Conservation (phyloP, 257 asterid species). For the Perilla frutescens region DNA sequence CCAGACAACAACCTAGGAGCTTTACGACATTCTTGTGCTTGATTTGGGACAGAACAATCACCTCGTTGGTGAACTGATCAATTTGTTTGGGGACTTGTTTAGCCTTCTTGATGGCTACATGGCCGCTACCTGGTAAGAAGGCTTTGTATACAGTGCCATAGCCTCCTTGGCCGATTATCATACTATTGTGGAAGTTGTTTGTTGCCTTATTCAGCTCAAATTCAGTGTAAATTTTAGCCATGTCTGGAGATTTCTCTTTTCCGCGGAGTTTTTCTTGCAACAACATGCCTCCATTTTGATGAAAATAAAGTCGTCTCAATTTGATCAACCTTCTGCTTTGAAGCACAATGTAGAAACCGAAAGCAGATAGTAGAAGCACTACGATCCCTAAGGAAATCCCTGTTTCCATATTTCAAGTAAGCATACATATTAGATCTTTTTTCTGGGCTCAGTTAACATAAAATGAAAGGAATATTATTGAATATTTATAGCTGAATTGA, state of each 20-base stretch:
- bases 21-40: slow-evolving; percentile 42
- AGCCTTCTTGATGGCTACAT: slow-evolving; percentile 38
- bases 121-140: background rate
- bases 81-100: slow-evolving; percentile 29
- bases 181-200: background rate
- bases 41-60: slow-evolving; percentile 42
- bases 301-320: slow-evolving; percentile 2
- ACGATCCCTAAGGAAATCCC: slow-evolving; percentile 30
- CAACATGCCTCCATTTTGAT: slow-evolving; percentile 29
- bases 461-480: background rate
- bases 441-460: too few relatives aligned
- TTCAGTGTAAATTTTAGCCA: background rate
- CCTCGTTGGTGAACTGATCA: slow-evolving; percentile 44
- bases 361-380: slow-evolving; percentile 16
- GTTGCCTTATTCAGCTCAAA: slow-evolving; percentile 7
- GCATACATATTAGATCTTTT: background rate
- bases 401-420: background rate
- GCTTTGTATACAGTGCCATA: slow-evolving; percentile 37
- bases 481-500: background rate
- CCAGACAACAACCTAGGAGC: slow-evolving; percentile 50
- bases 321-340: slow-evolving; percentile 25
- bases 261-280: slow-evolving; percentile 28
- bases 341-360: slow-evolving; percentile 23
- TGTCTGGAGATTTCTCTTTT: background rate
- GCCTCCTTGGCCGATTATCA: slow-evolving; percentile 18